A percentile compares a stretch with the other conserved stretches of the same genome.
These are phyloP conservation scores for Scleroderma citrinum DNA, from an alignment of 768 basidiomycete genomes.

Conservation along the genomic window DNA sequence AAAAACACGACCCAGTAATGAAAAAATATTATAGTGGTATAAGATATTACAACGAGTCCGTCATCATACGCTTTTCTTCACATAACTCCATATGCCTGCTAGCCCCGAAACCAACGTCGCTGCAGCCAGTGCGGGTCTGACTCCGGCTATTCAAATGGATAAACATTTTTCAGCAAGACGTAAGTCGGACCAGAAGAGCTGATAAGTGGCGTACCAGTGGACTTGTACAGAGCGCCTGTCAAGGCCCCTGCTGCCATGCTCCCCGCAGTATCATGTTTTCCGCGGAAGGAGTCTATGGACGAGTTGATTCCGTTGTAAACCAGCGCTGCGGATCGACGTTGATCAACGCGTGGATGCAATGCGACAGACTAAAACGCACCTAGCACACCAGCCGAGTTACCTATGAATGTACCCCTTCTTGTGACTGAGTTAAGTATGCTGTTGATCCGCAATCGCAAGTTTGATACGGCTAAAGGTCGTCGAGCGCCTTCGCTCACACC, in stretches of 20 bases:
- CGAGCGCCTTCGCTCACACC: constrained; percentile 91
- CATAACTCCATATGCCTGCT: constrained; percentile 92
- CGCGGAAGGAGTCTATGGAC: constrained; percentile 80
- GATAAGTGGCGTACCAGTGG: constrained; percentile 67
- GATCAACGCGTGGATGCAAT: constrained; percentile 23
- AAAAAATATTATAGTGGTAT: constrained; percentile 42
- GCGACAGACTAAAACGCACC: constrained; percentile 55
- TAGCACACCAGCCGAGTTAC: constrained; percentile 95
- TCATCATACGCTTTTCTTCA: constrained; percentile 88
- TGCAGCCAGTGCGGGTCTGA: constrained; percentile 83
- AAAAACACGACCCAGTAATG: constrained; percentile 23
- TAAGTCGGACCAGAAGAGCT: constrained; percentile 19
- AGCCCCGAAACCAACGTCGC: constrained; percentile 84
- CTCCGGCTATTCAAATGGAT: constrained; percentile 63
- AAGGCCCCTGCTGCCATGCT: constrained; percentile 89
- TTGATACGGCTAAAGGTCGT: constrained; percentile 82
- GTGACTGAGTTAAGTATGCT: constrained; percentile 96
- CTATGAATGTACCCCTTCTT: constrained; percentile 93
- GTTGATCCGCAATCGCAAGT: constrained; percentile 88
- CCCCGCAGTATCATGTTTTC: constrained; percentile 86
- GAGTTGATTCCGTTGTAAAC: constrained; percentile 97
- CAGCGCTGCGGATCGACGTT: constrained; percentile 60
- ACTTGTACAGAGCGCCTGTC: constrained; percentile 89
- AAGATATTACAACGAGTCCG: constrained; percentile 34
- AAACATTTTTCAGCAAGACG: constrained; percentile 34